Base-by-base conservation (phyloP, 1,284 basidiomycete genomes). In the Melampsora americana region DNA sequence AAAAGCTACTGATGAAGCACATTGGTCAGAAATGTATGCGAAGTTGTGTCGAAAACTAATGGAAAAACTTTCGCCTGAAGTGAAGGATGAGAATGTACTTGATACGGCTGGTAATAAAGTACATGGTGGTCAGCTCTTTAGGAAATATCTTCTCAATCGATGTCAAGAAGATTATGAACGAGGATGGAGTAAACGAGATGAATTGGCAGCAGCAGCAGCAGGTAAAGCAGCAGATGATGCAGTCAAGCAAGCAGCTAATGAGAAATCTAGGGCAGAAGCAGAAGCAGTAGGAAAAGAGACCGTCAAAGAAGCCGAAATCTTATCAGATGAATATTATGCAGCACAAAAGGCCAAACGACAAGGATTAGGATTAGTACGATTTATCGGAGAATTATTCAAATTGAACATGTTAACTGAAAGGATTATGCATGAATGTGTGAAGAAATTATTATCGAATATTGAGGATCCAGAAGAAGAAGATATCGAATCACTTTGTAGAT, bases 361-460 rank as follows among this genome's bases (percentile, higher is more conserved):
- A 79, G 94, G 95, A 83, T 90, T 98, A 30, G 95, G 95, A 86
- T 88, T 98, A 78, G 92, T 98, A 83, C 92, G 92, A 83, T 96
- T 99, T 85, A 96, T 98, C 79, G 95, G 95, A 81, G 95, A 98
- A 85, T 86, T 98, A 77, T 98, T 94, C 90, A 97, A 97, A 86
- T 86, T 97, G 50, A 90, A 90, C 84, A 95, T 96, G 92, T 86
- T 96, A 72, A 93, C 92, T 62, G 92, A 93, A 84, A 89, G 91
- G 79, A 95, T 95, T 84, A 97, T 99, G 90, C 91, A 94, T 84
- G 90, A 93, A 82, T 98, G 95, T 86, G 90, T 98, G 82, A 92
- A 94, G 87, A 93, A 94, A 84, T 87, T 98, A 7, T 86, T 98
- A 32, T 88, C 90, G 78, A 96, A 97, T 82, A 90, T 95, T 77